These are phyloP conservation scores for Nadsonia commutata DNA, from an alignment of 1,139 yeast species.

Conservation along the genomic window DNA sequence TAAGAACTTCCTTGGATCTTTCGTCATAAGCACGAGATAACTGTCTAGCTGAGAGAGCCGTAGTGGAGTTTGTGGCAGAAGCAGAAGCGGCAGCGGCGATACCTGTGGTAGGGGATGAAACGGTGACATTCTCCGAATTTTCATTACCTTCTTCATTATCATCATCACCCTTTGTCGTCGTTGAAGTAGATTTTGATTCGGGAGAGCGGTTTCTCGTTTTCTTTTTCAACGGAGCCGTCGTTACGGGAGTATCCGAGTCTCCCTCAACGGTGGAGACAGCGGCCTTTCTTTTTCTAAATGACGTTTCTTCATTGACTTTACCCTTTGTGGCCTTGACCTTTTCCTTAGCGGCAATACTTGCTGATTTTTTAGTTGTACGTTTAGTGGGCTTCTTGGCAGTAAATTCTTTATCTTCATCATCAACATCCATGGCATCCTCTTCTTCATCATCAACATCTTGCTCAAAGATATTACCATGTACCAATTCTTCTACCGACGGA, in stretches of 20 bases:
- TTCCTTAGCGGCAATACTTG: constrained; percentile 1
- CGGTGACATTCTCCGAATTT: background rate
- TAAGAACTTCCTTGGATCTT: constrained; percentile 13
- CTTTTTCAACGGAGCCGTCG: too few species aligned
- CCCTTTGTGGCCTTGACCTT: constrained; percentile 1
- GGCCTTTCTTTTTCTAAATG: background rate
- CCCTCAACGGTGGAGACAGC: background rate
- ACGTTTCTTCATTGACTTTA: background rate
- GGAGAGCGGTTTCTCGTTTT: constrained; percentile 1
- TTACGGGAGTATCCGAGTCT: background rate
- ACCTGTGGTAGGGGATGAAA: constrained; percentile 1
- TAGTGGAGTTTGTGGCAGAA: constrained; percentile 2
- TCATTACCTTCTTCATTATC: constrained; percentile 1
- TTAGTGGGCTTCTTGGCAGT: constrained; percentile 9
- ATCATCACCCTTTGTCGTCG: background rate
- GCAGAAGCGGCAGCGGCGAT: background rate
- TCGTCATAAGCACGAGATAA: constrained; percentile 13
- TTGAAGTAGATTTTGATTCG: background rate
- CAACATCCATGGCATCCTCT: constrained; percentile 16
- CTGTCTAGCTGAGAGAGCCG: constrained; percentile 12
- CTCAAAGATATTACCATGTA: constrained; percentile 24
- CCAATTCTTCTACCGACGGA: constrained; percentile 18
- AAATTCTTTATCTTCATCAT: background rate
- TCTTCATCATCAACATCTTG: constrained; percentile 16
- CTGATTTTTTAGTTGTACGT: constrained; percentile 3